Evolutionary conservation across 306 rosid species (phyloP).

Genomic region (Cucumis melo): DNA sequence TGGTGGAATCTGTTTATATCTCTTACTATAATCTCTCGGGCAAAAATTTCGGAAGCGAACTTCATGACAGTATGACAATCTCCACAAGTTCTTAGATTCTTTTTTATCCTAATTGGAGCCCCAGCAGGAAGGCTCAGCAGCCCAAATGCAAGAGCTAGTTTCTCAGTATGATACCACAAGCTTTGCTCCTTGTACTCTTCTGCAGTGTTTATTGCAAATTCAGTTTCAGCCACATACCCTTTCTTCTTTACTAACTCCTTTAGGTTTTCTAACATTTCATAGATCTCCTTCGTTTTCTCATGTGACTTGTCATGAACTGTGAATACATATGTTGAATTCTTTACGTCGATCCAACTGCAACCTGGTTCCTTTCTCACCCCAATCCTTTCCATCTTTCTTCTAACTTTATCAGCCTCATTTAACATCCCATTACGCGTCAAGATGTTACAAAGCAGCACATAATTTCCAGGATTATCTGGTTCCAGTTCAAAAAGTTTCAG

Average conservation of each 20-base stretch:
- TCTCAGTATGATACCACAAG: slow-evolving; percentile 44
- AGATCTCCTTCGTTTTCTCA: slow-evolving; percentile 32
- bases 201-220: slow-evolving; percentile 31
- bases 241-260: slow-evolving; percentile 29
- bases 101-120: slow-evolving; percentile 39
- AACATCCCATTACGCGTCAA: slow-evolving; percentile 32
- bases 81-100: slow-evolving; percentile 44
- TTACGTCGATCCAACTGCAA: slow-evolving; percentile 47
- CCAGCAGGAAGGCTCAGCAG: slow-evolving; percentile 36
- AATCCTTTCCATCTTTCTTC: slow-evolving; percentile 35
- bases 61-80: slow-evolving; percentile 42
- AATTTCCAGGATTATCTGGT: slow-evolving; percentile 54
- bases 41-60: slow-evolving; percentile 34
- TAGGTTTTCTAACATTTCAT: slow-evolving; percentile 30
- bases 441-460: slow-evolving; percentile 36
- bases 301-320: slow-evolving; percentile 41
- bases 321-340: slow-evolving; percentile 32
- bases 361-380: slow-evolving; percentile 44
- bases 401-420: slow-evolving; percentile 38
- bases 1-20: slow-evolving; percentile 39
- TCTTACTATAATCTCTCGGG: slow-evolving; percentile 41
- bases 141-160: slow-evolving; percentile 47
- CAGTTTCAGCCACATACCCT: slow-evolving; percentile 35
- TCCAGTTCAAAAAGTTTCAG: slow-evolving; percentile 42
- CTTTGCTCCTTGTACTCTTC: slow-evolving; percentile 38